A percentile compares a stretch with the other conserved stretches of the same genome.
Evolutionary conservation across 2,329 filamentous ascomycete species (phyloP).

Genomic region (Massarina eburnea): DNA sequence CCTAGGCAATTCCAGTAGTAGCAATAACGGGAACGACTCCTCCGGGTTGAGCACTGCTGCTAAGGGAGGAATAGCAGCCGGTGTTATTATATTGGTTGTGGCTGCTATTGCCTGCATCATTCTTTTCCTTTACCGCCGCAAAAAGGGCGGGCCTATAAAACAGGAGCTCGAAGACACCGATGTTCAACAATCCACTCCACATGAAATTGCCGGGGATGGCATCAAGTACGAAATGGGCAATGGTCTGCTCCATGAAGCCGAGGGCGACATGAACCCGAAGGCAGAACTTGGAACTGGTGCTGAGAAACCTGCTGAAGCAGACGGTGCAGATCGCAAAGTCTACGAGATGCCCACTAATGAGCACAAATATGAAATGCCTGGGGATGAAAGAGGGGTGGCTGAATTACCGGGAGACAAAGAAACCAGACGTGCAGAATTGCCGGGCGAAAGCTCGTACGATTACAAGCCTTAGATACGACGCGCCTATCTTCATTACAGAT

Average conservation of each 20-base stretch:
- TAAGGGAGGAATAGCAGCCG: conserved; percentile 31
- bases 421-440: neutral
- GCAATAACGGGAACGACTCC: neutral
- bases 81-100: conserved; percentile 8
- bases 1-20: conserved; percentile 2
- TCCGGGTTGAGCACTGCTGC: conserved; percentile 21
- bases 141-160: conserved; percentile 5
- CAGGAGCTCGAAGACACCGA: conserved; percentile 19
- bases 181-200: conserved; percentile 1
- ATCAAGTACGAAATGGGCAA: conserved; percentile 18
- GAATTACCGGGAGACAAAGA: neutral
- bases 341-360: conserved; percentile 20
- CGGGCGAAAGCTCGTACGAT: neutral
- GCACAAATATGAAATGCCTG: conserved; percentile 12
- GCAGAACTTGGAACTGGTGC: conserved; percentile 14
- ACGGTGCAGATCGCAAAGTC: conserved; percentile 5
- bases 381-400: conserved; percentile 1
- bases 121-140: conserved; percentile 16
- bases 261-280: conserved; percentile 14
- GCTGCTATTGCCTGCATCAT: conserved; percentile 7
- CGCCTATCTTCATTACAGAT: neutral
- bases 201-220: conserved; percentile 13
- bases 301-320: conserved; percentile 14
- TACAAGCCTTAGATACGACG: neutral
- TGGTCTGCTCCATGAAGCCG: conserved; percentile 16